phyloP scores from a whole-genome alignment of 2,329 filamentous ascomycete species.

The Ascochyta fabae region DNA sequence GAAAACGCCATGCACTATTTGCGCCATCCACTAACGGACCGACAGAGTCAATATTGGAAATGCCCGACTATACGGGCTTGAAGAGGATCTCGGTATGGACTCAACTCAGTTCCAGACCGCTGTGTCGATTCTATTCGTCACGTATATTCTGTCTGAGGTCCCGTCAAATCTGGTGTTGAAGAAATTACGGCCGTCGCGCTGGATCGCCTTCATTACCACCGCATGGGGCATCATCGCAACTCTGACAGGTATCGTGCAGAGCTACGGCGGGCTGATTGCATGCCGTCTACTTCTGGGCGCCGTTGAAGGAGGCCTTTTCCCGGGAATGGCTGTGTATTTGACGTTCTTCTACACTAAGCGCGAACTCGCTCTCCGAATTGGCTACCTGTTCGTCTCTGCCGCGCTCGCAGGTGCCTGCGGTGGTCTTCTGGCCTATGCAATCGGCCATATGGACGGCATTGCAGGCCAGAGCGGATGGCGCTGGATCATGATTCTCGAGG shows the following conservation, averaged over 20 bases:
- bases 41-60: conserved; percentile 72
- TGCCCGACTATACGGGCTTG: conserved; percentile 67
- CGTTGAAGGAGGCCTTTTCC: conserved; percentile 74
- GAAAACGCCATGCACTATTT: neutral
- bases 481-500: conserved; percentile 71
- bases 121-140: conserved; percentile 54
- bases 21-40: conserved; percentile 14
- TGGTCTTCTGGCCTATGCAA: conserved; percentile 75
- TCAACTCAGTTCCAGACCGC: conserved; percentile 71
- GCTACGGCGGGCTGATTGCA: conserved; percentile 69
- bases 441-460: conserved; percentile 74
- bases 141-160: conserved; percentile 54
- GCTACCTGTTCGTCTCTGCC: conserved; percentile 74
- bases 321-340: conserved; percentile 71
- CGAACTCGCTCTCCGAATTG: conserved; percentile 74
- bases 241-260: conserved; percentile 70
- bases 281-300: conserved; percentile 72
- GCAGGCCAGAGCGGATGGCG: conserved; percentile 71
- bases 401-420: conserved; percentile 75
- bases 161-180: conserved; percentile 57
- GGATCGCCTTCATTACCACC: conserved; percentile 67
- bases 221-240: conserved; percentile 67
- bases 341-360: conserved; percentile 78
- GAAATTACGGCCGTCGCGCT: conserved; percentile 53
- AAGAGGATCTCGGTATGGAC: conserved; percentile 65